phyloP scores from a whole-genome alignment of 2,329 filamentous ascomycete genomes.

The Colletotrichum neosansevieriae region DNA sequence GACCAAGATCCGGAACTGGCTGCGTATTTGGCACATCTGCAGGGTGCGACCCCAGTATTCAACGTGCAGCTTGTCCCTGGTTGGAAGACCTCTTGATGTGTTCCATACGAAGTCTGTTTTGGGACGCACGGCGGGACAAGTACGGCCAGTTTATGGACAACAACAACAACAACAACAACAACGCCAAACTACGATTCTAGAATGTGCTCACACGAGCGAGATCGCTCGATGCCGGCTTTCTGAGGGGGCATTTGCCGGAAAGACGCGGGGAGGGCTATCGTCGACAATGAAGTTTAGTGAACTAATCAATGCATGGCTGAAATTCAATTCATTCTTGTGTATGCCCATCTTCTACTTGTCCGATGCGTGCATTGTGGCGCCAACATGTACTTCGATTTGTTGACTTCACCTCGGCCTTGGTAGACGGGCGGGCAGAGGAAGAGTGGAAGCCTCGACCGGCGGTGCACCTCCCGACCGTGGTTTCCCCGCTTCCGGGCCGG shows the following conservation, averaged over 20 bases:
- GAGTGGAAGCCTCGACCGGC: slow-evolving; percentile 20
- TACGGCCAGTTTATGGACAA: neutral
- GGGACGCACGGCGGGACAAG: neutral
- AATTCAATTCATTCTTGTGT: neutral
- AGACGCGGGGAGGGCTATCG: neutral
- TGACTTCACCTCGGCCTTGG: slow-evolving; percentile 12
- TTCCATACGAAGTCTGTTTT: neutral
- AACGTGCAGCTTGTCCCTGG: slow-evolving; percentile 52
- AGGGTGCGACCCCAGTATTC: slow-evolving; percentile 59
- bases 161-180: neutral
- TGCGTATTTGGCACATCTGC: slow-evolving; percentile 76
- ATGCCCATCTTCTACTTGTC: neutral
- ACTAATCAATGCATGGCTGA: neutral
- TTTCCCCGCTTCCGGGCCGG: slow-evolving; percentile 37
- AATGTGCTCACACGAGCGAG: neutral
- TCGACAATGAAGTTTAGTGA: neutral
- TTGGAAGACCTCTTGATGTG: slow-evolving; percentile 33
- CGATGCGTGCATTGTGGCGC: slow-evolving; percentile 15
- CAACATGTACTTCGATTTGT: neutral
- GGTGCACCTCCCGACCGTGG: slow-evolving; percentile 1
- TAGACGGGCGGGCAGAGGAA: slow-evolving; percentile 10
- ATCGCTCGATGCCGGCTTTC: neutral
- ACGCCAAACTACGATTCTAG: neutral
- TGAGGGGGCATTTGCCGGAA: neutral
- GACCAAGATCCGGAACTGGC: slow-evolving; percentile 78